phyloP scores from a whole-genome alignment of 352 stramenopile species.

The Phytophthora citricola region DNA sequence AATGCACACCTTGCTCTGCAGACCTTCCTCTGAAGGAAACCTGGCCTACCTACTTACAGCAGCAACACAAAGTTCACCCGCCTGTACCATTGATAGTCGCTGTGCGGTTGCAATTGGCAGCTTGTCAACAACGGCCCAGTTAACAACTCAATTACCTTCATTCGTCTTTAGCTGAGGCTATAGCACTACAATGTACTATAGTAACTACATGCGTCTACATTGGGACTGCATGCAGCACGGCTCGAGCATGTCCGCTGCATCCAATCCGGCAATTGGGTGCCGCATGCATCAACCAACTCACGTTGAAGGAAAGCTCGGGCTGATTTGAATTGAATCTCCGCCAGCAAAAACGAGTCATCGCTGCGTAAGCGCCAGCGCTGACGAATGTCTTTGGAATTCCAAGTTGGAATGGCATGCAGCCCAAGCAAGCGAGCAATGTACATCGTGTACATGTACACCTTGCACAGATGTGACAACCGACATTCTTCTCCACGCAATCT shows the following conservation, averaged over 20 bases:
- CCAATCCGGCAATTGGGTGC: too few species aligned
- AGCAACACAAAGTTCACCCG: not conserved
- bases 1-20: too few species aligned
- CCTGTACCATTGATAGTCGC: not conserved
- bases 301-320: conserved; percentile 2
- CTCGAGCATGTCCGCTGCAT: too few species aligned
- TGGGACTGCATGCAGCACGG: not conserved
- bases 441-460: not conserved
- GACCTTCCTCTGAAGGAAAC: not conserved
- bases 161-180: too few species aligned
- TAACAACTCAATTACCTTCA: not conserved
- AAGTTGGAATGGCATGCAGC: not conserved
- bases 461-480: not conserved
- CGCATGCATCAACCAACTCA: not conserved
- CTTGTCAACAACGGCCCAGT: not conserved
- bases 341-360: not conserved
- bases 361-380: not conserved
- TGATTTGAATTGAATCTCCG: conserved; percentile 9
- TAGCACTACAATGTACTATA: not conserved
- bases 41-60: not conserved
- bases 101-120: not conserved
- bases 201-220: not conserved
- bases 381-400: not conserved
- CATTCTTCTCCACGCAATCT: not conserved
- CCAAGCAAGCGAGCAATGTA: not conserved